Evolutionary conservation across 2,329 filamentous ascomycete species (phyloP).

Genomic region (Ophiostoma quercus): DNA sequence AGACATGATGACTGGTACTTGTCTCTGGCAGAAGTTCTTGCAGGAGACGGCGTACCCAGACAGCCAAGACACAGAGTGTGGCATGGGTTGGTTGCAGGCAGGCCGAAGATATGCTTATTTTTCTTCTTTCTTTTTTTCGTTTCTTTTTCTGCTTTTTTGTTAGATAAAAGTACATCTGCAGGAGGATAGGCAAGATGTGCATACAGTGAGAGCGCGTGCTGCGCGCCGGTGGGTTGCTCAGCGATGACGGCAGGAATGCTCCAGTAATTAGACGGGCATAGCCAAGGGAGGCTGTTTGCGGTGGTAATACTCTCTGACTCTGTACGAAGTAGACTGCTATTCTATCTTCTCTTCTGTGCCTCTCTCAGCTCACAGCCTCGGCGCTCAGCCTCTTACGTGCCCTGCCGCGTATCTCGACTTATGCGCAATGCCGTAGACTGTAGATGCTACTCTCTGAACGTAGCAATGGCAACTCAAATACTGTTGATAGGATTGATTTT

Average conservation of each 20-base stretch:
- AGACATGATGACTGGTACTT: constrained; percentile 12
- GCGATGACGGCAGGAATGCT: background rate
- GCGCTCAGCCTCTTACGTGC: background rate
- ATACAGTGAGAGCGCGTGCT: background rate
- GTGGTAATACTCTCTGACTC: background rate
- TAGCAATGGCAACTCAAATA: too few species aligned
- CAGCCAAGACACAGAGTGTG: background rate
- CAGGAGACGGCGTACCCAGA: background rate
- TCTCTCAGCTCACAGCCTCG: background rate
- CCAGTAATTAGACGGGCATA: background rate
- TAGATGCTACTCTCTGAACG: background rate
- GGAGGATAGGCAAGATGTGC: too few species aligned
- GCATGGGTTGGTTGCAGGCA: background rate
- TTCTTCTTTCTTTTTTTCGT: background rate
- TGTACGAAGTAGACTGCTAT: too few species aligned
- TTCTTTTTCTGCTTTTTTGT: too few species aligned
- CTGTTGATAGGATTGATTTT: background rate
- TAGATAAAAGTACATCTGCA: too few species aligned
- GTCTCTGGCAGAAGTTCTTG: background rate
- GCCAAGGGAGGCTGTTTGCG: background rate
- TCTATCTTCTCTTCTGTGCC: too few species aligned
- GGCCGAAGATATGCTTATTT: background rate
- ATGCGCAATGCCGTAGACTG: background rate
- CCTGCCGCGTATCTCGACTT: background rate
- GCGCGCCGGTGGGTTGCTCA: background rate